Base-by-base conservation (phyloP, 345 rosid species). In the Tarenaya hassleriana region DNA sequence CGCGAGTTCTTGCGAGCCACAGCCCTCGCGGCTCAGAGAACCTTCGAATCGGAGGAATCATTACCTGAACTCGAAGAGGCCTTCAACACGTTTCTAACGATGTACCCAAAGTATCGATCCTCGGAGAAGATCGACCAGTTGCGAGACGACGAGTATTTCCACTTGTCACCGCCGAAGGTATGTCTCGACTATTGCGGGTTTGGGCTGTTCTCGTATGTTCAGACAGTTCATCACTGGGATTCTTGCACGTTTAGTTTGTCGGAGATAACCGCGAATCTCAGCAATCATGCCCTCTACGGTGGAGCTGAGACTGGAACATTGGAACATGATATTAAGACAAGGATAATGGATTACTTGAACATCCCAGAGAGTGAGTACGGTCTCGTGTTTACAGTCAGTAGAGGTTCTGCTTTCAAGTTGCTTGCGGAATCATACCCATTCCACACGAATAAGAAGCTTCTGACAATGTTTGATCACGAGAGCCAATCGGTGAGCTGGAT, bases 161-260 rank as follows among this genome's bases (percentile, higher is more conserved):
- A 94, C 66, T 70, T 94, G 53, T 67, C 83, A 3, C 82, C 83
- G 9, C 70, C 82, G 1, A 88, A 94, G 95, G 97, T 94, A 73
- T 94, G 97, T 75, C 97, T 94, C 54, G 99, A 94, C 72, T 94
- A 85, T 50, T 88, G 97, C 55, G 99, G 99, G 48, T 94, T 86
- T 43, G 99, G 97, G 52, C 71, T 94, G 13, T 94, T 94, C 69
- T 88, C 97, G 0, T 88, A 81, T 79, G 75, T 88, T 43, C 99
- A 94, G 50, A 83, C 85, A 13, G 47, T 83, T 74, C 94, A 94
- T 69, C 80, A 88, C 55, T 94, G 99, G 97, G 99, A 94, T 47
- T 79, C 99, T 42, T 94, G 91, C 15, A 86, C 99, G 14, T 94
- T 94, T 83, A 86, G 92, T 71, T 78, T 94, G 67, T 83, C 95